Evolutionary conservation across 352 stramenopile species (phyloP).

Genomic region (Phytophthora idaei): DNA sequence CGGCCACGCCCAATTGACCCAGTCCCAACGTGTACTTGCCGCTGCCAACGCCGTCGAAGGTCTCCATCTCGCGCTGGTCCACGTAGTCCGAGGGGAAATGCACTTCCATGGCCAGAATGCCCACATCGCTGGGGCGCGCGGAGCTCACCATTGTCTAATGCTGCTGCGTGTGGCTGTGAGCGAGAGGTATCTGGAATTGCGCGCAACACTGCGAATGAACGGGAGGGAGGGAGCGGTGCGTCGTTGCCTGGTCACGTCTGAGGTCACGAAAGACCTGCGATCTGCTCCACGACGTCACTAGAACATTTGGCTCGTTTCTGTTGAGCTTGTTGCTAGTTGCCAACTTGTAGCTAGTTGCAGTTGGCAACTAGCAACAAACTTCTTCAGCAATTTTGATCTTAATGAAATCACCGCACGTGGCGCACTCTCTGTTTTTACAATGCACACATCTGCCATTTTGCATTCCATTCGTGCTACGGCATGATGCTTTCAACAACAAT

Average conservation of each 20-base stretch:
- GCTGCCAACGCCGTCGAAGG: slow-evolving; percentile 82
- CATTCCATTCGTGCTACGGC: slow-evolving; percentile 32
- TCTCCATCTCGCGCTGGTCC: slow-evolving; percentile 94
- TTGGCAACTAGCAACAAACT: neutral
- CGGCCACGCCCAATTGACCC: slow-evolving; percentile 64
- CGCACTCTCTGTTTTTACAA: slow-evolving; percentile 25
- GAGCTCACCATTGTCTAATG: slow-evolving; percentile 23
- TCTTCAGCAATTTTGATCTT: no score
- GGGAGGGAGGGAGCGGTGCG: neutral
- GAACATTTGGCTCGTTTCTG: neutral
- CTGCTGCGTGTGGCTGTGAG: slow-evolving; percentile 2
- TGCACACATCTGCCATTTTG: slow-evolving; percentile 20
- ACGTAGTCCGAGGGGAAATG: slow-evolving; percentile 96
- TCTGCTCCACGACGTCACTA: neutral
- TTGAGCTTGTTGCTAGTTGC: neutral
- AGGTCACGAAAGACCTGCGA: neutral
- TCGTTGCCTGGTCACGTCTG: neutral
- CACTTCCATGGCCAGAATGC: slow-evolving; percentile 96
- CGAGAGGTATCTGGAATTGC: neutral
- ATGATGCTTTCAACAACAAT: slow-evolving; percentile 21
- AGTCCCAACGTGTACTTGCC: slow-evolving; percentile 80
- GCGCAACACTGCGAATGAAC: slow-evolving; percentile 3
- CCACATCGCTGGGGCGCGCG: slow-evolving; percentile 84
- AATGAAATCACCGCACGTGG: neutral
- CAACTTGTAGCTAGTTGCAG: no score